phyloP scores from a whole-genome alignment of 495 filamentous ascomycete species.

The Xylaria curta region DNA sequence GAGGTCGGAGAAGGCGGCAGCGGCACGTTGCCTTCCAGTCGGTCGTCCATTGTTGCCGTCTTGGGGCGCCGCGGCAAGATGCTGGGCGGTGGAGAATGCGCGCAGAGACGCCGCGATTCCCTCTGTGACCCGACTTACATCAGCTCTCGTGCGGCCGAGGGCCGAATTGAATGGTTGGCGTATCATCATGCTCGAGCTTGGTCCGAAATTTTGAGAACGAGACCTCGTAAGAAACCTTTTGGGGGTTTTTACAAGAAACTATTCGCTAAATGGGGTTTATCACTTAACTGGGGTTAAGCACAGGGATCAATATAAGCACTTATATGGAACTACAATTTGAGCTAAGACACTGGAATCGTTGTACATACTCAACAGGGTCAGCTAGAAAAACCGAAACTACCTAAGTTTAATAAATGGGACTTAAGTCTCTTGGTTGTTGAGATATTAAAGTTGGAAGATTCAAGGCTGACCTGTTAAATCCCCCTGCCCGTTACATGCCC shows the following conservation, averaged over 20 bases:
- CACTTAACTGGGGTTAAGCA: too few species aligned
- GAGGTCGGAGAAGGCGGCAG: conserved; percentile 30
- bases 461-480: too few species aligned
- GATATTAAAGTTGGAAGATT: too few species aligned
- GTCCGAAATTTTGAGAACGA: conserved; percentile 35
- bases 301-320: too few species aligned
- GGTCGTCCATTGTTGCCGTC: conserved; percentile 22
- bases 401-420: too few species aligned
- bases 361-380: too few species aligned
- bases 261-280: background rate
- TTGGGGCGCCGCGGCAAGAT: conserved; percentile 26
- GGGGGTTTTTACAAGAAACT: too few species aligned
- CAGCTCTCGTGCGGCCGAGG: conserved; percentile 35
- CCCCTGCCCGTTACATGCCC: too few species aligned
- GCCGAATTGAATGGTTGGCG: conserved; percentile 37
- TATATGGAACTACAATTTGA: too few species aligned
- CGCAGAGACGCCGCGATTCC: conserved; percentile 51
- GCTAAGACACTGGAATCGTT: too few species aligned
- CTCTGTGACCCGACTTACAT: conserved; percentile 45
- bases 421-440: too few species aligned
- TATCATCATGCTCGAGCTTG: conserved; percentile 32
- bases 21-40: conserved; percentile 28
- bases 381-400: too few species aligned
- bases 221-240: background rate
- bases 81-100: conserved; percentile 45